Percentiles rank a stretch among this genome's conserved stretches.
These are phyloP conservation scores for Cercophora sp. DNA, from an alignment of 495 filamentous ascomycete species.

Conservation along the genomic window DNA sequence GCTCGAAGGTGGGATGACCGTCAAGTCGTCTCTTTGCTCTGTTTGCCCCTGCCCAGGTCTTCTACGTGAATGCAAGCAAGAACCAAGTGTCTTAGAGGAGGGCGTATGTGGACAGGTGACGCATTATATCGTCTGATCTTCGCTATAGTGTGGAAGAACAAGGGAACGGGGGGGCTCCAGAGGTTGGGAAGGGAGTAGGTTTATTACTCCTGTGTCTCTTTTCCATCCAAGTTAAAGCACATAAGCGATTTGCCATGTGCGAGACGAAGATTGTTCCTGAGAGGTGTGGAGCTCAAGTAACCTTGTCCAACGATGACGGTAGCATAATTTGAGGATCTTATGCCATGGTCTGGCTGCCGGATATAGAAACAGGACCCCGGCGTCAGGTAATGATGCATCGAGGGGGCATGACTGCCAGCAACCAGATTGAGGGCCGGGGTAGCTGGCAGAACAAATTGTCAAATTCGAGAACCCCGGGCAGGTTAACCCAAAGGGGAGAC, in stretches of 20 bases:
- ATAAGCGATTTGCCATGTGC: constrained; percentile 45
- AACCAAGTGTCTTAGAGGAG: constrained; percentile 26
- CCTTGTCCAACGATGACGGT: constrained; percentile 46
- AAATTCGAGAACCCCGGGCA: constrained; percentile 29
- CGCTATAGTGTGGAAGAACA: constrained; percentile 33
- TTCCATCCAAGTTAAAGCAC: constrained; percentile 44
- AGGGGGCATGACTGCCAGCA: constrained; percentile 38
- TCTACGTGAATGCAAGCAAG: constrained; percentile 33
- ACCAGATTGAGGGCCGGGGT: constrained; percentile 34
- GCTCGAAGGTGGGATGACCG: not conserved
- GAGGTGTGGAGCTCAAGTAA: constrained; percentile 39
- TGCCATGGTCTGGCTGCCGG: constrained; percentile 49
- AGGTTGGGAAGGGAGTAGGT: constrained; percentile 32
- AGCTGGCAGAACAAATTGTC: constrained; percentile 26
- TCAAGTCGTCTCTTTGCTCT: constrained; percentile 9
- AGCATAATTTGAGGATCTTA: constrained; percentile 57
- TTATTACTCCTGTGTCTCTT: constrained; percentile 35
- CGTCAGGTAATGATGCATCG: constrained; percentile 47
- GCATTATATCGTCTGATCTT: constrained; percentile 51
- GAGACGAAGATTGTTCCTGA: constrained; percentile 49
- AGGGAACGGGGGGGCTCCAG: constrained; percentile 12
- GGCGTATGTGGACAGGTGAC: constrained; percentile 34
- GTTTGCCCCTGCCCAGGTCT: constrained; percentile 22
- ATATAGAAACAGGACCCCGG: constrained; percentile 48
- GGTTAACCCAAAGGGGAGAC: constrained; percentile 39